Base-by-base conservation (phyloP, 2,329 filamentous ascomycete genomes). In the Colletotrichum ledebouriae region DNA sequence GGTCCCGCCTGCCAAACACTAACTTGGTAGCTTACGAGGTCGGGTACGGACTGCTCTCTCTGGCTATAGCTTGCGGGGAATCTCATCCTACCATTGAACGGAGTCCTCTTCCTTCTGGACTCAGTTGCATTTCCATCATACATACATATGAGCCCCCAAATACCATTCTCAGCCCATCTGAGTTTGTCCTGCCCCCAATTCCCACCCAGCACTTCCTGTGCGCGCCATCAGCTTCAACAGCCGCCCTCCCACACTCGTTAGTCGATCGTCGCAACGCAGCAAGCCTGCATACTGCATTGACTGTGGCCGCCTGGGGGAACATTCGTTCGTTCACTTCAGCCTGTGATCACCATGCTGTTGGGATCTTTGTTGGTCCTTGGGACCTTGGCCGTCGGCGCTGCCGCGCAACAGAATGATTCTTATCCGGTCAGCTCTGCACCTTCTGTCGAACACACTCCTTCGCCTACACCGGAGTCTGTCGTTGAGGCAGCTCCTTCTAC, bases 91-190 rank as follows among this genome's bases (percentile, higher is more conserved):
- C 15, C 25, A 47, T 49, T 50, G 33, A 13, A 59, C 34, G 41
- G 34, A 41, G 49, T 6, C 41, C 41, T 49, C 55, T 52, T 34
- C 46, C 25, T 53, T n/a, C 39, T 42, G 37, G 46, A 25, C 52
- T 46, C 53, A 53, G 39, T 29, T 59, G 61, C 47, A 53, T 20
- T 29, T 29, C 37, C 33, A 67, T 59, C 17, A 47, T 69, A 60
- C 66, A 60, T 69, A 67, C 63, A 67, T 69, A 69, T 69, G 67
- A 46, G 52, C 34, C 53, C 52, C 57, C 25, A 46, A 52, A 44
- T 68, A 69, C 67, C 63, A 67, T 44, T 17, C 25, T n/a, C 13
- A 41, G 6, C 57, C 52, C n/a, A 13, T 61, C 44, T 37, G 62
- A 61, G 49, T 50, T 56, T 59, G 50, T 46, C 41, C 57, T 67